phyloP scores from a whole-genome alignment of 2,329 filamentous ascomycete genomes.

The Sporothrix euskadiensis region DNA sequence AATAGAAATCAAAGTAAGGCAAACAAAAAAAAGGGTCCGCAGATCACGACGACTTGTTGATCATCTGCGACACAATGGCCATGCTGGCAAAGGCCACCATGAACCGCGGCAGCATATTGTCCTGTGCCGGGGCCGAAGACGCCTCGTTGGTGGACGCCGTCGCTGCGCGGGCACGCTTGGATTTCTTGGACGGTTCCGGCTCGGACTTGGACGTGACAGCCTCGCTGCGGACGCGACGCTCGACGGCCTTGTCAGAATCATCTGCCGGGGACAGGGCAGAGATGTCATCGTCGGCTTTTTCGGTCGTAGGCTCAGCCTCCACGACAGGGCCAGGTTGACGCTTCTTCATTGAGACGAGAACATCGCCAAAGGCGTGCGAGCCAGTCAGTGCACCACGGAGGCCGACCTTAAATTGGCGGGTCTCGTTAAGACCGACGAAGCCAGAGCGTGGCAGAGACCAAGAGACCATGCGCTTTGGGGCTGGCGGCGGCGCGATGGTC shows the following conservation, averaged over 20 bases:
- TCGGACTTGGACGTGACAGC: neutral
- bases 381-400: slow-evolving; percentile 39
- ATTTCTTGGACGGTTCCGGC: neutral
- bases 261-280: too few species aligned
- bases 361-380: slow-evolving; percentile 33
- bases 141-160: neutral
- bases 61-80: slow-evolving; percentile 35
- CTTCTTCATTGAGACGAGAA: neutral
- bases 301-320: neutral
- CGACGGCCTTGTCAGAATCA: neutral
- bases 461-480: neutral
- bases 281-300: slow-evolving; percentile 7
- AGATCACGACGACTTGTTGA: slow-evolving; percentile 28
- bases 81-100: slow-evolving; percentile 39
- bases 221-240: neutral
- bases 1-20: neutral
- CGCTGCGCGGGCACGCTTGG: neutral
- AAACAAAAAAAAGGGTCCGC: neutral
- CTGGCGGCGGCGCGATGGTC: neutral
- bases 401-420: slow-evolving; percentile 35
- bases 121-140: neutral
- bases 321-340: neutral
- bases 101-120: slow-evolving; percentile 35
- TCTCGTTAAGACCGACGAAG: slow-evolving; percentile 38
- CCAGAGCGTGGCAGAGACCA: slow-evolving; percentile 37